phyloP scores from a whole-genome alignment of 305 asterid species.

The Fraxinus sp. region DNA sequence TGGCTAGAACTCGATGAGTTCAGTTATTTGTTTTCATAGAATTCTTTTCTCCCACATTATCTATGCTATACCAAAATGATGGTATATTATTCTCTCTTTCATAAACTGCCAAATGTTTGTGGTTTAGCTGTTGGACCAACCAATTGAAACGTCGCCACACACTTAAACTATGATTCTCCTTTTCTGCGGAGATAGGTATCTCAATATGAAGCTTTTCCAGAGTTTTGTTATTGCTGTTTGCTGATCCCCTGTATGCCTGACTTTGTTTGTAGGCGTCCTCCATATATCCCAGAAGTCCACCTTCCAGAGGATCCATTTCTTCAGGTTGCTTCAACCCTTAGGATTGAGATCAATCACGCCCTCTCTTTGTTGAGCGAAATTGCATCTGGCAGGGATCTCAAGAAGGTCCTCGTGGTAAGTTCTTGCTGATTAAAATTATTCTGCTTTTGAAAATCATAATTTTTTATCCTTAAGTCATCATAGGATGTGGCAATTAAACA shows the following conservation, averaged over 20 bases:
- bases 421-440: not conserved
- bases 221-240: no score
- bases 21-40: no score
- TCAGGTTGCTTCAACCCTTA: slow-evolving; percentile 61
- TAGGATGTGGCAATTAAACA: not conserved
- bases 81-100: no score
- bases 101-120: no score
- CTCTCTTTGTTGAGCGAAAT: slow-evolving; percentile 57
- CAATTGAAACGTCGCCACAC: no score
- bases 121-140: no score
- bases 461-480: not conserved
- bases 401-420: slow-evolving; percentile 75
- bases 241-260: not conserved
- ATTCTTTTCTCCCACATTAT: no score
- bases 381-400: slow-evolving; percentile 81
- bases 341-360: slow-evolving; percentile 54
- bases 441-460: not conserved
- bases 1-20: no score
- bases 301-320: slow-evolving; percentile 64
- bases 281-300: slow-evolving; percentile 70
- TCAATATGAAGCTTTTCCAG: no score
- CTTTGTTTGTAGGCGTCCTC: slow-evolving; percentile 54
- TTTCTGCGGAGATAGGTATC: no score
- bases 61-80: no score
- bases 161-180: no score